These are phyloP conservation scores for Corymbia citriodora DNA, from an alignment of 441 rosid genomes.

Conservation along the genomic window DNA sequence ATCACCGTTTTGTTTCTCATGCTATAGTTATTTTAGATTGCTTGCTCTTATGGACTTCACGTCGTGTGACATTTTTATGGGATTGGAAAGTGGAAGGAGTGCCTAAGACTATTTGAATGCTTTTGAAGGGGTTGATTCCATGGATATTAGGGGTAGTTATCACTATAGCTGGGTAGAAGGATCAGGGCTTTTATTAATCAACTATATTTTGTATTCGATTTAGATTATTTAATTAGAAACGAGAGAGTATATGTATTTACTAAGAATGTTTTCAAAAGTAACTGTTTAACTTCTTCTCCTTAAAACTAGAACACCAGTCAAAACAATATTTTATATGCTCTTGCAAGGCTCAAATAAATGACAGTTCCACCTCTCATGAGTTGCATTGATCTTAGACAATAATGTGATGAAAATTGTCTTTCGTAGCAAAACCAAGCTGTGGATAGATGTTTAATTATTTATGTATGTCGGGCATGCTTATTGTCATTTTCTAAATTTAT, in stretches of 20 bases:
- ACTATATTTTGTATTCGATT: too few species aligned
- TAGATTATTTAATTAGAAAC: too few species aligned
- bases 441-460: not conserved
- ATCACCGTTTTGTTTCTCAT: not conserved
- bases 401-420: not conserved
- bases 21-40: not conserved
- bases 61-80: not conserved
- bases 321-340: not conserved
- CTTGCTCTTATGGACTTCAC: not conserved
- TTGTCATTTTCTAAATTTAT: too few species aligned
- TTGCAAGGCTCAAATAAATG: not conserved
- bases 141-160: not conserved
- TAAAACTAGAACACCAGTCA: not conserved
- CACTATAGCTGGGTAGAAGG: too few species aligned
- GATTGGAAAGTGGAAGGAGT: not conserved
- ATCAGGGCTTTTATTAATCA: too few species aligned
- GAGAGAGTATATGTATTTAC: not conserved
- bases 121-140: not conserved
- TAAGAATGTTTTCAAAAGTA: not conserved
- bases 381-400: not conserved
- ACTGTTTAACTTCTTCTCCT: not conserved
- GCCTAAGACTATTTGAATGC: not conserved
- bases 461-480: not conserved
- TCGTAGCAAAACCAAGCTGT: not conserved
- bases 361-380: not conserved